Conservation (phyloP, 371 early-diverging fungal species). For the Mortierella sp. region DNA sequence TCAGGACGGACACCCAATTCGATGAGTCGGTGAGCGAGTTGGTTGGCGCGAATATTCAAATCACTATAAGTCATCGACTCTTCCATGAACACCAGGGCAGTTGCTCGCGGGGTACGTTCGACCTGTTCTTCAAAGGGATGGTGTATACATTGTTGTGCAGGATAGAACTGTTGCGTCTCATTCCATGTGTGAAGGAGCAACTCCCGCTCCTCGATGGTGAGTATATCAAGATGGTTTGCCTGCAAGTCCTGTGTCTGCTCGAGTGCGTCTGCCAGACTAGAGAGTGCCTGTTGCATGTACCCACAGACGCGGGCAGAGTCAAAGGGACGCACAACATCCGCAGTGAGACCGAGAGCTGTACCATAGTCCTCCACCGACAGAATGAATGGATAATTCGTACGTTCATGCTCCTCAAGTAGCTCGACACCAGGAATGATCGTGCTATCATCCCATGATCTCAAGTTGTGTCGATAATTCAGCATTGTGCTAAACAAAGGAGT, state of each 20-base stretch:
- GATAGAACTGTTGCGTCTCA: not conserved
- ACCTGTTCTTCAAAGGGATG: constrained; percentile 21
- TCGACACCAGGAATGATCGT: not conserved
- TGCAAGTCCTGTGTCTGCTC: constrained; percentile 3
- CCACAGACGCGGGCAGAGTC: constrained; percentile 5
- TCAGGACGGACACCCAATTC: constrained; percentile 5
- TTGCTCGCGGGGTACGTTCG: constrained; percentile 1
- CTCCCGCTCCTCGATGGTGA: constrained; percentile 6
- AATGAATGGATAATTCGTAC: constrained; percentile 15
- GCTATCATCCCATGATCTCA: not conserved
- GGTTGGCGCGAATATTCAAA: constrained; percentile 8
- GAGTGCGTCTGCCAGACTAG: constrained; percentile 4
- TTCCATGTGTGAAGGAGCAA: constrained; percentile 17
- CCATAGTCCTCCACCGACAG: constrained; percentile 16
- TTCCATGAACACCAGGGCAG: constrained; percentile 14
- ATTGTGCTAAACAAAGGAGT: constrained; percentile 24
- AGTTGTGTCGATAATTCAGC: constrained; percentile 32
- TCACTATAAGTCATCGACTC: constrained; percentile 13
- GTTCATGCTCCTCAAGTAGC: constrained; percentile 4
- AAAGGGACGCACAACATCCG: constrained; percentile 3
- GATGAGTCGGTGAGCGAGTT: constrained; percentile 11
- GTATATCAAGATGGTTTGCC: not conserved
- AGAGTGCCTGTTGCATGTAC: constrained; percentile 17
- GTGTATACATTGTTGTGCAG: constrained; percentile 3
- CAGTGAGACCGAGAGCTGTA: constrained; percentile 8